Evolutionary conservation across 768 basidiomycete genomes (phyloP), one percentile per base, ranked within the genome.

Genomic region (Kondoa subrosea): DNA sequence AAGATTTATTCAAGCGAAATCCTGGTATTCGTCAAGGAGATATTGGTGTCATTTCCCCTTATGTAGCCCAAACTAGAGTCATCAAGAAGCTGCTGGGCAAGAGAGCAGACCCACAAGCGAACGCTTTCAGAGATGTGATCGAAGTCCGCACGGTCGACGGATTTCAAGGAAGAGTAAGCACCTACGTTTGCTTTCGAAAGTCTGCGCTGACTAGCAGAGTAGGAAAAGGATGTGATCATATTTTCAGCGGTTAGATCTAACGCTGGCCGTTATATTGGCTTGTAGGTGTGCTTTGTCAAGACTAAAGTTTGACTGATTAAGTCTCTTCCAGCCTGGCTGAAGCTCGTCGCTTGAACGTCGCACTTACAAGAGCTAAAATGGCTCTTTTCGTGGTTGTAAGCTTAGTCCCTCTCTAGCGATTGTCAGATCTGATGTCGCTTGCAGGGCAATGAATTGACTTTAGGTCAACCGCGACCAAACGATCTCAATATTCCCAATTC

Each of bases 231-330:
- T 32, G 84, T 93, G 56, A 88, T 95, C 70, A 81, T 95, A 57
- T 91, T 95, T 76, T 89, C 88, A 56, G 91, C 90, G 1, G 90
- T 91, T 62, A 82, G 91, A 65, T 88, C 87, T 76, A 95, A 95
- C 73, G 73, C 80, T 1, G 78, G 77, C 0, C 89, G 89, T 12
- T 80, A 83, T 67, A 89, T 95, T 73, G 91, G 91, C 0, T 95
- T 95, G 61, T 63, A n/a, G 12, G 61, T 59, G 16, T 63, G 15
- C 16, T n/a, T 8, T 8, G 40, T 8, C 21, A 50, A 21, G 40
- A 50, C 21, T 8, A 21, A 50, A 50, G 21, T 21, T 50, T 8
- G 21, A 21, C 40, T 27, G 29, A 63, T 63, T n/a, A n/a, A n/a
- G 61, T 31, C 16, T 63, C 27, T 12, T 33, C 29, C n/a, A 63